Percentiles rank a stretch among this genome's conserved stretches.
Conservation (phyloP, 345 rosid species). For the Barbarea vulgaris region DNA sequence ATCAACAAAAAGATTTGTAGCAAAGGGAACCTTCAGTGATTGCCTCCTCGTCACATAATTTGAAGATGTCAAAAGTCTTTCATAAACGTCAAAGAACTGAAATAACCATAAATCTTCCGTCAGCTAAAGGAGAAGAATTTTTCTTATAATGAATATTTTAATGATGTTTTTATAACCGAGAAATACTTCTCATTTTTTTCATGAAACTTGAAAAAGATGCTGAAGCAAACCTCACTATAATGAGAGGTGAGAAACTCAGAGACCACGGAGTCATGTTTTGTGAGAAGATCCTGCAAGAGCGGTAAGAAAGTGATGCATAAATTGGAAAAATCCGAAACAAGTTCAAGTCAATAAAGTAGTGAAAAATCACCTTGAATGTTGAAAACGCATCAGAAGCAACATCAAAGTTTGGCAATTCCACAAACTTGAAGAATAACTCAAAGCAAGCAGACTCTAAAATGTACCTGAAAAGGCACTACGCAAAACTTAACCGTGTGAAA, state of each 20-base stretch:
- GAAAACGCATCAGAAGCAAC: slow-evolving; percentile 98
- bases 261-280: slow-evolving; percentile 74
- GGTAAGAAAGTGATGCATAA: slow-evolving; percentile 8
- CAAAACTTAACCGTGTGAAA: slow-evolving; percentile 47
- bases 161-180: not conserved
- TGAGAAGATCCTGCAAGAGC: slow-evolving; percentile 80
- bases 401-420: slow-evolving; percentile 91
- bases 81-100: slow-evolving; percentile 91
- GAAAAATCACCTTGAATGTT: slow-evolving; percentile 82
- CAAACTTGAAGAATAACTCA: slow-evolving; percentile 92
- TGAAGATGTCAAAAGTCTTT: slow-evolving; percentile 78
- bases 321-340: not conserved
- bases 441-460: slow-evolving; percentile 93
- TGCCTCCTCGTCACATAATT: slow-evolving; percentile 98
- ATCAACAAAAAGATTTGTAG: slow-evolving; percentile 12
- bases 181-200: slow-evolving; percentile 25
- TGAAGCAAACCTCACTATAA: slow-evolving; percentile 77
- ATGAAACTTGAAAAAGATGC: slow-evolving; percentile 5
- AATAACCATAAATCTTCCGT: slow-evolving; percentile 37
- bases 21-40: slow-evolving; percentile 77
- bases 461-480: slow-evolving; percentile 79
- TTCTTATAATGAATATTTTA: not conserved
- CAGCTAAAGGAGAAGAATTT: slow-evolving; percentile 32
- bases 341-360: slow-evolving; percentile 2
- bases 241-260: slow-evolving; percentile 78